phyloP scores from a whole-genome alignment of 2,329 filamentous ascomycete species.

The Atkinsonella hypoxylon region DNA sequence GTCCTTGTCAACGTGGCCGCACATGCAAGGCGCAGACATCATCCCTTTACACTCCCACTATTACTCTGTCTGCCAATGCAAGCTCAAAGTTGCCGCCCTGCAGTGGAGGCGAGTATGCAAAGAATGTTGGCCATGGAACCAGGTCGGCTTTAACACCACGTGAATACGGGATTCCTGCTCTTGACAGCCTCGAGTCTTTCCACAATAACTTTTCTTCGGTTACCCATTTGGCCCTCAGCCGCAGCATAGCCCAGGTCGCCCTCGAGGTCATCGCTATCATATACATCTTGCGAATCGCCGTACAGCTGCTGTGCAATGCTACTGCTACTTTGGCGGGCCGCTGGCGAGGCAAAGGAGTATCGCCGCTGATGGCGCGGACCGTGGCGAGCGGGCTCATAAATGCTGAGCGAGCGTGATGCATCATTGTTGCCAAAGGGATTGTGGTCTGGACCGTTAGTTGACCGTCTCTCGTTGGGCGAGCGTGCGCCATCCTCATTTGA shows the following conservation, averaged over 20 bases:
- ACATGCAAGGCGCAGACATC: not conserved
- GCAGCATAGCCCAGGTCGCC: conserved; percentile 92
- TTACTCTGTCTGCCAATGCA: not conserved
- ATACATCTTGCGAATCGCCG: conserved; percentile 40
- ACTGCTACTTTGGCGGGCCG: conserved; percentile 34
- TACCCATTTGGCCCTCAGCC: conserved; percentile 85
- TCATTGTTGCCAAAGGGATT: conserved; percentile 20
- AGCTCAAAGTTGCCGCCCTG: not conserved
- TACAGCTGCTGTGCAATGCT: conserved; percentile 43
- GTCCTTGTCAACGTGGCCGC: not conserved
- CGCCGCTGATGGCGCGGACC: conserved; percentile 33
- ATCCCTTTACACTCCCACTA: not conserved
- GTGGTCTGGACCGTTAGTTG: conserved; percentile 12
- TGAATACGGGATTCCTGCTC: conserved; percentile 89
- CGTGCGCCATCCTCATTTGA: conserved; percentile 28
- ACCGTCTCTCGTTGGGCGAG: conserved; percentile 23
- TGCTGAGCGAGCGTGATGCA: conserved; percentile 28
- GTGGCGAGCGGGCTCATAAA: conserved; percentile 34
- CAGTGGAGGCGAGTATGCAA: not conserved
- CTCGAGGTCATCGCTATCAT: conserved; percentile 66
- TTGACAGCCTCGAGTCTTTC: conserved; percentile 94
- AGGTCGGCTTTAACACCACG: conserved; percentile 59
- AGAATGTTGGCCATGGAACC: not conserved
- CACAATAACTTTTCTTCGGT: conserved; percentile 88
- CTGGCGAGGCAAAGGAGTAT: conserved; percentile 40